A percentile compares a stretch with the other conserved stretches of the same genome.
Conservation (phyloP, 441 rosid genomes). For the Metrosideros polymorpha region DNA sequence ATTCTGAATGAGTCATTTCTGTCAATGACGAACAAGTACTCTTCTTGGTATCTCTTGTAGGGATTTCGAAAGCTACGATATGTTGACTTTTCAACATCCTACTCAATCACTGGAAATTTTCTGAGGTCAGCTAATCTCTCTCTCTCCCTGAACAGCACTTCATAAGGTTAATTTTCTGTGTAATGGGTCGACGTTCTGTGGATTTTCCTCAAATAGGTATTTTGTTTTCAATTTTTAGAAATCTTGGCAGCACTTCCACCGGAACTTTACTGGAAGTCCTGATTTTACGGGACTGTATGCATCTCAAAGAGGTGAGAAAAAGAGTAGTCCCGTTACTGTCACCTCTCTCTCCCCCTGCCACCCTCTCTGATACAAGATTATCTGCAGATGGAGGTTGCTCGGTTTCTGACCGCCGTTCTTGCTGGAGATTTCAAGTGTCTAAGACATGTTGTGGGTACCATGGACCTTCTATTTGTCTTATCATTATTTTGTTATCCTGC, state of each 20-base stretch:
- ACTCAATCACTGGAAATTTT: conserved; percentile 58
- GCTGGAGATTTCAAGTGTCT: conserved; percentile 51
- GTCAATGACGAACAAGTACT: background rate
- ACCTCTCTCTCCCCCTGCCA: background rate
- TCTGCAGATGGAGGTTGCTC: conserved; percentile 49
- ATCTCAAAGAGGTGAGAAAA: conserved; percentile 50
- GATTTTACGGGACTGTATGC: conserved; percentile 64
- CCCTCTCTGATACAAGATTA: background rate
- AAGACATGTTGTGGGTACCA: conserved; percentile 42
- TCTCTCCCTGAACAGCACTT: background rate
- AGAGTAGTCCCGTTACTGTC: background rate
- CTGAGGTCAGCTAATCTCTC: conserved; percentile 29
- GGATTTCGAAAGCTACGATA: conserved; percentile 48
- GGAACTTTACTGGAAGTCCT: conserved; percentile 49
- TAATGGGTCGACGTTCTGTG: background rate
- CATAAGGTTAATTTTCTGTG: background rate
- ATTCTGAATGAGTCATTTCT: background rate
- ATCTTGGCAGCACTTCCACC: conserved; percentile 36
- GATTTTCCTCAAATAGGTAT: background rate
- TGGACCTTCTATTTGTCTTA: background rate
- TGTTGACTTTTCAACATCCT: conserved; percentile 62
- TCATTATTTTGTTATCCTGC: background rate
- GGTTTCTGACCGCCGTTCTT: conserved; percentile 32
- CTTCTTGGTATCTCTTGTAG: conserved; percentile 19
- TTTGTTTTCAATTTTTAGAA: conserved; percentile 16